Percentiles rank a stretch among this genome's conserved stretches.
phyloP scores from a whole-genome alignment of 225 moss, liverwort and hornwort genomes.

The Sphagnum tenellum region DNA sequence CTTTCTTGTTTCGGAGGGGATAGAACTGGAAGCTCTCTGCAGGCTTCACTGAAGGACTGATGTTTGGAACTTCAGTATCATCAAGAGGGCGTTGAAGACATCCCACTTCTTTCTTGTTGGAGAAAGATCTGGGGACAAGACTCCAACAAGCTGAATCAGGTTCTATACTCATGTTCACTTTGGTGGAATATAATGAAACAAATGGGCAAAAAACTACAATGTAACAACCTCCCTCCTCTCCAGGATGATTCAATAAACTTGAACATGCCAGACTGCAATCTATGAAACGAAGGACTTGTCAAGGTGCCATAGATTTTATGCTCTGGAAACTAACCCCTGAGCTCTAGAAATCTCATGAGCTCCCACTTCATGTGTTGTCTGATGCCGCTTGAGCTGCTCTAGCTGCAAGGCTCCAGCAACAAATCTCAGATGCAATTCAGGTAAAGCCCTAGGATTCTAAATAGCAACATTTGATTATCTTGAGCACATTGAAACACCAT shows the following conservation, averaged over 20 bases:
- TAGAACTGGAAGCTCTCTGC: conserved; percentile 55
- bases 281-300: not conserved
- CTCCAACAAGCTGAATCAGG: too few species aligned
- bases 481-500: too few species aligned
- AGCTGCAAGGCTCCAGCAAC: conserved; percentile 29
- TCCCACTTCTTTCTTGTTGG: not conserved
- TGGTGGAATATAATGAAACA: not conserved
- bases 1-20: conserved; percentile 35
- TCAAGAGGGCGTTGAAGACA: conserved; percentile 19
- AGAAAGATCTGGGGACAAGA: too few species aligned
- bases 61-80: conserved; percentile 44
- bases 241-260: not conserved
- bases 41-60: conserved; percentile 28
- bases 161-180: too few species aligned
- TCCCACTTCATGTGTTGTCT: conserved; percentile 37
- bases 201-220: not conserved
- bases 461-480: not conserved
- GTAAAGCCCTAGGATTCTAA: not conserved
- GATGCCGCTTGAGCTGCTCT: conserved; percentile 73
- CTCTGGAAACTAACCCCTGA: conserved; percentile 34
- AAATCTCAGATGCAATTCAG: not conserved
- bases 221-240: not conserved
- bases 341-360: conserved; percentile 17
- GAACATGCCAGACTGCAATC: not conserved
- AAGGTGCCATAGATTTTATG: not conserved